A percentile compares a stretch with the other conserved stretches of the same genome.
These are phyloP conservation scores for Cercophora newfieldiana DNA, from an alignment of 495 filamentous ascomycete genomes.

Conservation along the genomic window DNA sequence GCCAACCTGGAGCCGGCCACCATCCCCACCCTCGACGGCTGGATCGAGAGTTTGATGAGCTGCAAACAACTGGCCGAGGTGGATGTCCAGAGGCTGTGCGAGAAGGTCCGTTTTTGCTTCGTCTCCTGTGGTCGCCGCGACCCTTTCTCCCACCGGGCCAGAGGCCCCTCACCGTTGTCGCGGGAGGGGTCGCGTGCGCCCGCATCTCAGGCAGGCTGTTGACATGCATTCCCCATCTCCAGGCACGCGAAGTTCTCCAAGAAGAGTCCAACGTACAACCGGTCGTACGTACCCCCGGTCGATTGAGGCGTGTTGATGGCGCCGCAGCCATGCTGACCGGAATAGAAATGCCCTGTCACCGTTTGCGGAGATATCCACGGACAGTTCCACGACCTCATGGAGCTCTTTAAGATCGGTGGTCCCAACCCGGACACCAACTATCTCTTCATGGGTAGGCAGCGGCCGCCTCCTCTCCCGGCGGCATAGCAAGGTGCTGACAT, in stretches of 20 bases:
- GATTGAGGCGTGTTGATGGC: background rate
- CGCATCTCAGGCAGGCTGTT: background rate
- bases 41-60: slow-evolving; percentile 97
- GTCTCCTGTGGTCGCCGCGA: background rate
- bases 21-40: slow-evolving; percentile 91
- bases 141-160: background rate
- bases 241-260: slow-evolving; percentile 95
- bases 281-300: slow-evolving; percentile 67
- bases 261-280: slow-evolving; percentile 98
- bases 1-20: slow-evolving; percentile 77
- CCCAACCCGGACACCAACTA: slow-evolving; percentile 94
- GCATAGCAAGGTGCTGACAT: slow-evolving; percentile 18
- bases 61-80: slow-evolving; percentile 96
- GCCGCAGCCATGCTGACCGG: slow-evolving; percentile 16
- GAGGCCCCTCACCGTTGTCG: background rate
- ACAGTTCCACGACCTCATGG: slow-evolving; percentile 93
- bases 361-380: slow-evolving; percentile 94
- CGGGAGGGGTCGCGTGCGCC: slow-evolving; percentile 23
- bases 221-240: slow-evolving; percentile 19
- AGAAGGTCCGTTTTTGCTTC: slow-evolving; percentile 68
- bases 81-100: slow-evolving; percentile 94
- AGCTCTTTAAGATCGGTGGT: slow-evolving; percentile 89
- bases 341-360: slow-evolving; percentile 88
- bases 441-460: slow-evolving; percentile 81
- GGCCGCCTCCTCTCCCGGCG: background rate